These are phyloP conservation scores for Poronia punctata DNA, from an alignment of 495 filamentous ascomycete genomes.

Conservation along the genomic window DNA sequence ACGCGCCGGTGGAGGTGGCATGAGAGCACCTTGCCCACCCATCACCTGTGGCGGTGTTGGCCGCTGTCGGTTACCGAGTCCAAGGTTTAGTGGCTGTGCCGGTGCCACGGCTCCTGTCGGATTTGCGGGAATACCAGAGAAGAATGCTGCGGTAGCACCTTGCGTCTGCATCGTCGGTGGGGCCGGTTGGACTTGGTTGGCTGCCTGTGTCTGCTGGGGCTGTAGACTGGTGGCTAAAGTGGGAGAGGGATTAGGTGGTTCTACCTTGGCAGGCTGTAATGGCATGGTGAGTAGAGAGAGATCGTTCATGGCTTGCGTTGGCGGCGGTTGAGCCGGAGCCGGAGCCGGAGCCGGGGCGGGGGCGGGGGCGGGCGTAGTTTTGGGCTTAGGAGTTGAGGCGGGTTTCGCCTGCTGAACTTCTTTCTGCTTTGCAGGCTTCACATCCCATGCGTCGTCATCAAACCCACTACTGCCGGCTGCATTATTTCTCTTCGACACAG, in stretches of 20 bases:
- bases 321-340: slow-evolving; percentile 39
- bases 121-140: slow-evolving; percentile 29
- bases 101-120: slow-evolving; percentile 20
- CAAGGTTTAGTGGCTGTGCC: slow-evolving; percentile 31
- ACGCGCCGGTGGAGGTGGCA: slow-evolving; percentile 73
- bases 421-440: slow-evolving; percentile 76
- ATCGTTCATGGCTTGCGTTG: slow-evolving; percentile 71
- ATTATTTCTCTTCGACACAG: slow-evolving; percentile 35
- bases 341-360: slow-evolving; percentile 26
- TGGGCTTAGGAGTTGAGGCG: slow-evolving; percentile 19
- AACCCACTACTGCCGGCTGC: slow-evolving; percentile 60
- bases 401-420: slow-evolving; percentile 24
- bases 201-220: slow-evolving; percentile 33
- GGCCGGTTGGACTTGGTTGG: slow-evolving; percentile 39
- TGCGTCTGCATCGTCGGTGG: slow-evolving; percentile 48
- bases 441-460: slow-evolving; percentile 96
- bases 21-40: slow-evolving; percentile 49
- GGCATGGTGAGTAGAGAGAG: slow-evolving; percentile 70
- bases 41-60: slow-evolving; percentile 62
- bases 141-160: slow-evolving; percentile 44
- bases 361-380: slow-evolving; percentile 27
- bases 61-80: slow-evolving; percentile 54
- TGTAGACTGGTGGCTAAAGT: slow-evolving; percentile 35
- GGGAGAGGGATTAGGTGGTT: slow-evolving; percentile 37
- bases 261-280: slow-evolving; percentile 63